Base-by-base conservation (phyloP, 345 rosid genomes). In the Carallia brachiata region DNA sequence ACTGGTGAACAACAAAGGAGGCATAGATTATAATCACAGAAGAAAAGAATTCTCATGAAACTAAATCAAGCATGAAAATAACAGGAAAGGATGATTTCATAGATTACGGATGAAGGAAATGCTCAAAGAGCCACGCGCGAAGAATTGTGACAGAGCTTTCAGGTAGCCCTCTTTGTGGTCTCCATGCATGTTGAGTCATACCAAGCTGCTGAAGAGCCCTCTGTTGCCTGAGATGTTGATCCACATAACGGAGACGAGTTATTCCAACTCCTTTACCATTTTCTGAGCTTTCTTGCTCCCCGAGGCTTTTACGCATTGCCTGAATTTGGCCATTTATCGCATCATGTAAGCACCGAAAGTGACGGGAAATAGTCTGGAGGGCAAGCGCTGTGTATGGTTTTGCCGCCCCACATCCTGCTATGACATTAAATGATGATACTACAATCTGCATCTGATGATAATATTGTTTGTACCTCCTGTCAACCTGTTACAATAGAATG, bases 111-210 rank as follows among this genome's bases (percentile, higher is more conserved):
- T 95, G 97, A 74, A 96, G 98, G 75, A 96, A 95, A 87, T 95
- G 99, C 79, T 95, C 99, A 57, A 95, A 95, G 65, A 95, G 85
- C 99, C 99, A 95, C 62, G 98, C 96, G 39, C 98, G 96, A 62
- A 96, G 97, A 62, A 89, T 70, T 31, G 97, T 88, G 62, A 96
- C 97, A 6, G 99, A 89, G 84, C 82, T 89, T 79, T 96, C 99
- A 32, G 97, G 99, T 73, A 96, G 84, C 55, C 99, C 98, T 82
- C 99, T 80, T 77, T 96, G 99, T 34, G 99, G 98, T 78, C 97
- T 87, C 99, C 98, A 96, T 66, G 93, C 82, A 19, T 90, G 87
- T 71, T 84, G 96, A 85, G 90, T 89, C 85, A 90, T 90, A 23
- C 96, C 99, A 62, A 92, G 89, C 69, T 92, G 98, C 80, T 92